Evolutionary conservation across 306 rosid genomes (phyloP).

Genomic region (Gynostemma pentaphyllum): DNA sequence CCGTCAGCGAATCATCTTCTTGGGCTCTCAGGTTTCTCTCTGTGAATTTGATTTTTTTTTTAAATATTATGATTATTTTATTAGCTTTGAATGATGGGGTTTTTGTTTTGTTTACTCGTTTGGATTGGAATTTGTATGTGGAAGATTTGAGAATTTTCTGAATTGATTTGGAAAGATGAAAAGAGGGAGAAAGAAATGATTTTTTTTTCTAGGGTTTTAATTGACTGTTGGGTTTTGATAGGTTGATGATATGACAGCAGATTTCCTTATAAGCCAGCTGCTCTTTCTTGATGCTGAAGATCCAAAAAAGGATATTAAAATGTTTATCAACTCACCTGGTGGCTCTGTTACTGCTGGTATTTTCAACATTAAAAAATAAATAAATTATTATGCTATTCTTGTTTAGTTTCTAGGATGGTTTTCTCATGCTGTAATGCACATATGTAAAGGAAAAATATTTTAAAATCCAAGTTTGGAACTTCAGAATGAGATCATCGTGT

Average conservation of each 20-base stretch:
- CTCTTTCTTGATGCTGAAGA: constrained; percentile 87
- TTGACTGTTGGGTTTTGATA: constrained; percentile 11
- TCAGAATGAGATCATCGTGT: background rate
- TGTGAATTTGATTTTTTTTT: background rate
- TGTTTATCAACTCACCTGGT: constrained; percentile 93
- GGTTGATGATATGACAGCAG: constrained; percentile 92
- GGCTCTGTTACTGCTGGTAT: constrained; percentile 94
- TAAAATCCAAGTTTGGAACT: background rate
- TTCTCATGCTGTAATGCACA: background rate
- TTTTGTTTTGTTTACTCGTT: background rate
- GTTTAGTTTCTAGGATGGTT: background rate
- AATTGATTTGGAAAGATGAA: background rate
- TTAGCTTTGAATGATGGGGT: background rate
- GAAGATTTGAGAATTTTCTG: background rate
- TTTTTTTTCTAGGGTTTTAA: background rate
- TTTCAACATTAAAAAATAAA: background rate
- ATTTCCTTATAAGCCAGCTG: constrained; percentile 80
- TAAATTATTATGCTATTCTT: background rate
- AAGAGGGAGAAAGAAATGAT: background rate
- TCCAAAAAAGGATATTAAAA: constrained; percentile 62
- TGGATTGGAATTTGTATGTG: background rate
- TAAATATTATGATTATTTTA: background rate
- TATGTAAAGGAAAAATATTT: background rate
- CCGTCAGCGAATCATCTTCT: constrained; percentile 80
- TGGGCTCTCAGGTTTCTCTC: constrained; percentile 66